Conservation (phyloP, 768 basidiomycete species). For the Daedaleopsis nitida region DNA sequence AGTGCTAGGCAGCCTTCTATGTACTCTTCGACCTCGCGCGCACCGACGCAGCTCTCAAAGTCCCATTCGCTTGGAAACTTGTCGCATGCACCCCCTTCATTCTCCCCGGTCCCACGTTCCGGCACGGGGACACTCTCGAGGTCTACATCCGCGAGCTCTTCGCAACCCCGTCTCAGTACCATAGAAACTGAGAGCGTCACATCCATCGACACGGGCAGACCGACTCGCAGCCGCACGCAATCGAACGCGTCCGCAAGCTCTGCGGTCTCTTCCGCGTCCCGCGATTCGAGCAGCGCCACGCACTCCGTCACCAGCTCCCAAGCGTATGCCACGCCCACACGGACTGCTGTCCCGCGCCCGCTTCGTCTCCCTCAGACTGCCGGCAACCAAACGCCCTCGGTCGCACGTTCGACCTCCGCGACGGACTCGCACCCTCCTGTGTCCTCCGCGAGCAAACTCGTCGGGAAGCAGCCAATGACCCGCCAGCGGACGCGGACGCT, state of each 20-base stretch:
- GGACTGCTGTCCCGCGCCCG: slow-evolving; percentile 16
- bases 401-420: slow-evolving; percentile 14
- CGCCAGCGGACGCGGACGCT: slow-evolving; percentile 15
- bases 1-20: slow-evolving; percentile 29
- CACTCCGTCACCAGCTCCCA: slow-evolving; percentile 18
- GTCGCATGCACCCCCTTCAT: slow-evolving; percentile 10
- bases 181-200: slow-evolving; percentile 11
- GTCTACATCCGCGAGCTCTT: slow-evolving; percentile 16
- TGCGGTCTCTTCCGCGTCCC: slow-evolving; percentile 12
- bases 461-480: not conserved
- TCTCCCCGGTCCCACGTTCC: slow-evolving; percentile 8
- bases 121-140: slow-evolving; percentile 11
- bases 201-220: not conserved
- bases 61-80: slow-evolving; percentile 13
- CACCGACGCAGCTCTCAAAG: slow-evolving; percentile 12
- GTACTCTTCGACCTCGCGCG: slow-evolving; percentile 8
- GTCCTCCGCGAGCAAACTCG: slow-evolving; percentile 1
- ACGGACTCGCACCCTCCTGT: slow-evolving; percentile 10
- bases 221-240: slow-evolving; percentile 11
- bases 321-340: slow-evolving; percentile 1
- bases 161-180: slow-evolving; percentile 9
- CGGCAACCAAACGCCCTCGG: slow-evolving; percentile 5
- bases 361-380: slow-evolving; percentile 27
- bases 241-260: slow-evolving; percentile 20
- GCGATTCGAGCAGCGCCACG: slow-evolving; percentile 13